These are phyloP conservation scores for Fusarium vanettenii DNA, from an alignment of 2,329 filamentous ascomycete genomes.

Conservation along the genomic window DNA sequence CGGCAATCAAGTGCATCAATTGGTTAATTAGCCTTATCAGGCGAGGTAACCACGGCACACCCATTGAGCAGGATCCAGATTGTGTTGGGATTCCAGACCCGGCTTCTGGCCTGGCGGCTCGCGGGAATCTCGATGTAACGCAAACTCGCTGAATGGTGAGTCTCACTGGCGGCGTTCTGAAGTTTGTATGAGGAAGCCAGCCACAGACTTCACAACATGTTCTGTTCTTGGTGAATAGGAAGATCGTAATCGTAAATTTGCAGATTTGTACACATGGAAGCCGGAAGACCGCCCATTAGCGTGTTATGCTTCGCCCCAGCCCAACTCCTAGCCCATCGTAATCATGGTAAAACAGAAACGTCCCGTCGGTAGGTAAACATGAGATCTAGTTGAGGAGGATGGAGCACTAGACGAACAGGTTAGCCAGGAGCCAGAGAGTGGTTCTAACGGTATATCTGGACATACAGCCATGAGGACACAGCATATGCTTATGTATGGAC, in stretches of 20 bases:
- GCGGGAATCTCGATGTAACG: slow-evolving; percentile 6
- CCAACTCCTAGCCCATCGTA: slow-evolving; percentile 38
- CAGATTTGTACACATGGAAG: slow-evolving; percentile 20
- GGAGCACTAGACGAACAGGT: slow-evolving; percentile 43
- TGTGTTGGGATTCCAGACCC: slow-evolving; percentile 5
- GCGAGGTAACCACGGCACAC: not conserved
- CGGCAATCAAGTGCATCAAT: not conserved
- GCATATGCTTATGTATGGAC: slow-evolving; percentile 94
- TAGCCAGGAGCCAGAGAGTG: not conserved
- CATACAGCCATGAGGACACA: slow-evolving; percentile 93
- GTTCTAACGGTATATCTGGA: slow-evolving; percentile 9
- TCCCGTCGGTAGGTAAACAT: slow-evolving; percentile 12
- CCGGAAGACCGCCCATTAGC: slow-evolving; percentile 8
- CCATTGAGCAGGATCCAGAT: not conserved
- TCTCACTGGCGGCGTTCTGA: not conserved
- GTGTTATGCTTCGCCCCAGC: slow-evolving; percentile 13
- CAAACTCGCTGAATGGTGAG: slow-evolving; percentile 12
- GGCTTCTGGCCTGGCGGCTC: not conserved
- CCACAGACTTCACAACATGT: not conserved
- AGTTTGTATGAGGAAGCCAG: not conserved
- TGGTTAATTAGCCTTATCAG: not conserved
- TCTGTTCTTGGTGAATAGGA: slow-evolving; percentile 7
- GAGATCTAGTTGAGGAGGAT: slow-evolving; percentile 52
- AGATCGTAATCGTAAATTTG: slow-evolving; percentile 22
- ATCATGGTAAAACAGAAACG: slow-evolving; percentile 31